Base-by-base conservation (phyloP, 2,329 filamentous ascomycete genomes). In the Neopestalotiopsis sp. region DNA sequence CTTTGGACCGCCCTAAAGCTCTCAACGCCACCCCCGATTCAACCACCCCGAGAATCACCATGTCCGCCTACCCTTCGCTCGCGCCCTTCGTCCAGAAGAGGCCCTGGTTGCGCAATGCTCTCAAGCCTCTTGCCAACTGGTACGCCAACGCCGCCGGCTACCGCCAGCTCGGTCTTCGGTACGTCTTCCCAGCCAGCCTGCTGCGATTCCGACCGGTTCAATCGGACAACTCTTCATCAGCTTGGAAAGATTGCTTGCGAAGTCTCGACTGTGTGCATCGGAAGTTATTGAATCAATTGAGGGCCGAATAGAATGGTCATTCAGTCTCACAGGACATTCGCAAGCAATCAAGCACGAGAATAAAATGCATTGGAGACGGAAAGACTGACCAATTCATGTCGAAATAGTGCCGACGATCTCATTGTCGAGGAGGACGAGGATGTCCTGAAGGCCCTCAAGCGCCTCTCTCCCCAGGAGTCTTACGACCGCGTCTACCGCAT, bases 401-500 rank as follows among this genome's bases (percentile, higher is more conserved):
- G 10, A 59, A 28, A 32, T 53, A 98, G 96, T 84, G 91, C 91
- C 88, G 96, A 99, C 84, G 96, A 99, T 82, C 85, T 99, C 81
- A 93, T 98, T 81, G 90, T 93, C 81, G 96, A 99, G 85, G 96
- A 99, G 86, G 92, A 89, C 87, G 93, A 96, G 77, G 85, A 87
- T 69, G 94, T 97, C 78, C 92, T 96, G 83, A 89, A 91, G 76
- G 96, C 96, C 72, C 89, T 99, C 79, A 93, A 93, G 89, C 94
- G 96, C 81, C 92, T 99, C 72, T 90, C 93, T 69, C 89, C 94
- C 78, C 94, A 97, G 87, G 94, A 96, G 81, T 89, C 91, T 78
- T 98, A 98, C 86, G 96, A 99, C 87, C 95, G 96, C 82, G 90
- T 98, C 81, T 99, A 94, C 91, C 95, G 96, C 80, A 90, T 99